Percentiles rank a stretch among this genome's conserved stretches.
These are phyloP conservation scores for Naematelia encephala DNA, from an alignment of 768 basidiomycete genomes.

Conservation along the genomic window DNA sequence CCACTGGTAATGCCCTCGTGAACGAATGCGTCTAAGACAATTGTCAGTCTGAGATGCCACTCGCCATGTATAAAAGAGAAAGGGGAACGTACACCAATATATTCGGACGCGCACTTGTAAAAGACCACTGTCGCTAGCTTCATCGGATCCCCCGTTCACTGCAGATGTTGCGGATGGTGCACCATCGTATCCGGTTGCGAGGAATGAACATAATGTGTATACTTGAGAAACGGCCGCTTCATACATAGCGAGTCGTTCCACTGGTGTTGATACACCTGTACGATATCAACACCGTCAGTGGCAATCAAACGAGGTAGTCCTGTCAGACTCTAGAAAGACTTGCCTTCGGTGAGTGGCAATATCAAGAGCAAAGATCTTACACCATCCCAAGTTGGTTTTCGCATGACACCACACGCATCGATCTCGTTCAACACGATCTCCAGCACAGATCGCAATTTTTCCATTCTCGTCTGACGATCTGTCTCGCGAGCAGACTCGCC, in stretches of 20 bases:
- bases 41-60: neutral
- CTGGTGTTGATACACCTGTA: constrained; percentile 54
- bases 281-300: neutral
- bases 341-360: constrained; percentile 80
- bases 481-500: constrained; percentile 56
- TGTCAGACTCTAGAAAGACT: no score
- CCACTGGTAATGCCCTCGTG: constrained; percentile 81
- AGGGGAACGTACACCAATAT: constrained; percentile 63
- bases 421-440: constrained; percentile 73
- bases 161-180: constrained; percentile 32
- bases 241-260: constrained; percentile 64
- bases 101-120: constrained; percentile 68
- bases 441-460: constrained; percentile 63
- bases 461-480: constrained; percentile 22
- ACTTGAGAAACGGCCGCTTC: constrained; percentile 80
- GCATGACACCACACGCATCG: constrained; percentile 71
- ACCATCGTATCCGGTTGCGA: constrained; percentile 52
- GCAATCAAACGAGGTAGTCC: no score
- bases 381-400: constrained; percentile 82
- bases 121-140: constrained; percentile 56
- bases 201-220: constrained; percentile 66
- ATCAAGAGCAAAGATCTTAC: constrained; percentile 73
- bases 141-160: constrained; percentile 55
- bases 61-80: neutral
- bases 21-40: constrained; percentile 60